phyloP scores from a whole-genome alignment of 768 basidiomycete species.

The Lentinula detonsa region DNA sequence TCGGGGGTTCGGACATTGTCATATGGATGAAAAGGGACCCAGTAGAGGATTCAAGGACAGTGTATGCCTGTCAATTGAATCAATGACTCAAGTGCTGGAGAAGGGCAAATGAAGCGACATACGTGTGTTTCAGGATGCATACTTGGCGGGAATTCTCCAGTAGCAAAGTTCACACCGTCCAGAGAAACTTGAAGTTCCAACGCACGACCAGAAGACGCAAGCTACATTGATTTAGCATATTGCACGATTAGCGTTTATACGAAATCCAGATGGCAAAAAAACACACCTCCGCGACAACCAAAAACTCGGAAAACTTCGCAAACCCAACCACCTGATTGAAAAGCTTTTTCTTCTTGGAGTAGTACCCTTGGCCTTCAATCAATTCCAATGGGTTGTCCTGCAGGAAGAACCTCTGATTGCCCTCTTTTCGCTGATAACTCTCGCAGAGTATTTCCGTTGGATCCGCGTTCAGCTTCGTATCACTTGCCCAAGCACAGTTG shows the following conservation, averaged over 20 bases:
- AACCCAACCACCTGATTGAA: slow-evolving; percentile 92
- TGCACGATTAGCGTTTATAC: no score
- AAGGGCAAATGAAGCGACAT: slow-evolving; percentile 20
- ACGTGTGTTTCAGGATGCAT: slow-evolving; percentile 91
- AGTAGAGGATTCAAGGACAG: slow-evolving; percentile 90
- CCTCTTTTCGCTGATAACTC: slow-evolving; percentile 75
- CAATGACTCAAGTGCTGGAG: background rate
- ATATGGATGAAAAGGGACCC: slow-evolving; percentile 92
- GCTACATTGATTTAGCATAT: slow-evolving; percentile 23
- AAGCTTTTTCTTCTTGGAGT: slow-evolving; percentile 59
- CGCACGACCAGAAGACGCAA: slow-evolving; percentile 45
- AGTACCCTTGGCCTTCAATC: slow-evolving; percentile 73
- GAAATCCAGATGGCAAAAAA: no score
- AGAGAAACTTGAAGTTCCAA: slow-evolving; percentile 89
- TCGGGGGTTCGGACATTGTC: slow-evolving; percentile 76
- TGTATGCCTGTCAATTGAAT: slow-evolving; percentile 61
- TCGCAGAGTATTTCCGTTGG: slow-evolving; percentile 91
- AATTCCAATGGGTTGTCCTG: slow-evolving; percentile 62
- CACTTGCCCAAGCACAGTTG: slow-evolving; percentile 90
- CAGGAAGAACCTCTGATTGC: slow-evolving; percentile 59
- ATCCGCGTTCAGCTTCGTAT: slow-evolving; percentile 73
- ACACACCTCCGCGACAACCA: slow-evolving; percentile 90
- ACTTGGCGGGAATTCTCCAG: slow-evolving; percentile 83
- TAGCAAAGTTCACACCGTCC: slow-evolving; percentile 80
- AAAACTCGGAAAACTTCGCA: slow-evolving; percentile 94